Base-by-base conservation (phyloP, 2,329 filamentous ascomycete genomes). In the Talaromyces sp. region DNA sequence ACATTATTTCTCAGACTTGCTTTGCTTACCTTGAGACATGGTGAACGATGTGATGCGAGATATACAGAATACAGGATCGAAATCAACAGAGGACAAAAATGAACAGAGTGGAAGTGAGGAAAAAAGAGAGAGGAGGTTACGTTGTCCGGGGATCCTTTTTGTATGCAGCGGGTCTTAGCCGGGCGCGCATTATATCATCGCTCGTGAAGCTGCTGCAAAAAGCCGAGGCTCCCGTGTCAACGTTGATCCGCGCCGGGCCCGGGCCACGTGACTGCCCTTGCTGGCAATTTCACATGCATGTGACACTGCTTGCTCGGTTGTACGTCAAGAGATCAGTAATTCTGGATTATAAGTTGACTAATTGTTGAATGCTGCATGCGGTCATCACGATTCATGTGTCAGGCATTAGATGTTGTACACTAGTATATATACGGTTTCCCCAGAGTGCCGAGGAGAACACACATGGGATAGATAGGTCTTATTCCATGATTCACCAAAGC, bases 11-110 rank as follows among this genome's bases (percentile, higher is more conserved):
- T 7, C 2, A 8, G 33, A 13, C 30, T 32, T 7, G 30, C 8
- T 13, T 36, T 36, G 30, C 10, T 70, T 71, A 78, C 77, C 73
- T 70, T 72, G 72, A 71, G 77, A 78, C 77, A 79, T 79, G 67
- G 67, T 75, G 70, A 52, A 42, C 30, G 32, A 42, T 30, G 49
- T 30, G 49, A 53, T 9, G 19, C 25, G 25, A 27, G 7, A 19
- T 30, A 28, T 8, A n/a, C 17, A 28, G 4, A 15, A 53, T 53
- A 30, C 9, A 30, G 1, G 19, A 44, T 19, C 5, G 19, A 47
- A 47, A 25, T 13, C 9, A 25, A 47, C n/a, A 25, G 5, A 47
- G 44, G 11, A 22, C 7, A 53, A 30, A 22, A 30, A 28, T 28
- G 25, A 30, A 22, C 19, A 53, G 10, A 53, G 27, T 28, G 25